Evolutionary conservation across 1,284 basidiomycete genomes (phyloP), one percentile per base, ranked within the genome.

Genomic region (Acaromyces ingoldii): DNA sequence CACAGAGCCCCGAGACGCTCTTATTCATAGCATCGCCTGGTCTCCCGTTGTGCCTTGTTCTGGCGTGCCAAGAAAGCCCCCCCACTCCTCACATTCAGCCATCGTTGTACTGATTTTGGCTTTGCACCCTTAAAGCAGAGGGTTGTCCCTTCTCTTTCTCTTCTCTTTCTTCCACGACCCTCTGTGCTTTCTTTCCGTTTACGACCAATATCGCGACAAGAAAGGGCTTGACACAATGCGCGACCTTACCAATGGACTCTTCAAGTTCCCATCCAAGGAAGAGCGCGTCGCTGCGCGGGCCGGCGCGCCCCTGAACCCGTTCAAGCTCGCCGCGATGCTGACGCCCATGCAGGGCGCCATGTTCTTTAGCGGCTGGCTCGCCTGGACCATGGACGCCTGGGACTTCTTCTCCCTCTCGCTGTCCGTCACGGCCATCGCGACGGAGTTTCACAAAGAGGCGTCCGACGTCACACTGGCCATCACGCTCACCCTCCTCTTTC

Each of bases 401-500:
- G 70, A 74, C 54, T 74, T 72, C 42, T 74, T 74, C 58, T 58
- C 63, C 26, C 64, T 74, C 41, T 66, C 66, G 1, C 63, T 74
- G 34, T 66, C 65, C 24, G 64, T 70, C 46, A 38, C 39, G 5
- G 46, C 51, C 0, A 60, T 67, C 21, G 29, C 46, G 1, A 51
- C 29, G 19, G 42, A 57, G 40, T 67, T 65, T 52, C 7, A 55
- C 39, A 50, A 36, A 9, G 25, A 46, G 10, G 22, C 55, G 0
- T 50, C 56, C 39, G 47, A 62, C 46, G 60, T 71, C 44, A 70
- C 67, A n/a, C 69, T 67, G 6, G 83, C 89, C 6, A 91, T 98
- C 72, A 97, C 92, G 2, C 81, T 97, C 43, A 96, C 92, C 0
- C 81, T 96, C 1, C 83, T 97, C 28, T 89, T 95, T 80, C 85